These are phyloP conservation scores for Dioscorea cayenensis DNA, from an alignment of 116 monocot species.

Conservation along the genomic window DNA sequence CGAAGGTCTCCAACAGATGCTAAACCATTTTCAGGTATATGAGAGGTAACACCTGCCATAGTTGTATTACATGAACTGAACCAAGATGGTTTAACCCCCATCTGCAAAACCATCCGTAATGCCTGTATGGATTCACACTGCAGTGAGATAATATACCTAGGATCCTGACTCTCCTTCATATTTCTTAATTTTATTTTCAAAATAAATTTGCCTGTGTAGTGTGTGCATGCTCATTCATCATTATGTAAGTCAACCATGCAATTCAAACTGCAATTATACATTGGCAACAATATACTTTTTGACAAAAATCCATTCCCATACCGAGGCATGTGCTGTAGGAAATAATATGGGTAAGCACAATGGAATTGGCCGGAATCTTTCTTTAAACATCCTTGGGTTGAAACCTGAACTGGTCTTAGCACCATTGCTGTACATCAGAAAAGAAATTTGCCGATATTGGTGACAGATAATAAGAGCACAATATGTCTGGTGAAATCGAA, in stretches of 20 bases:
- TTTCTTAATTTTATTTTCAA: neutral
- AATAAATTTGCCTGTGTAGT: no score
- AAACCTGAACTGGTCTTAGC: slow-evolving; percentile 27
- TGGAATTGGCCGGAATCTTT: slow-evolving; percentile 87
- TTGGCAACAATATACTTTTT: neutral
- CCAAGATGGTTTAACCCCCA: slow-evolving; percentile 92
- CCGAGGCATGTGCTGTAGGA: slow-evolving; percentile 82
- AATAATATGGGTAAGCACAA: slow-evolving; percentile 70
- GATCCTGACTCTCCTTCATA: neutral
- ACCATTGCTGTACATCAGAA: slow-evolving; percentile 41
- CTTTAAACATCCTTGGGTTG: slow-evolving; percentile 35
- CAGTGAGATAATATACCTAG: neutral
- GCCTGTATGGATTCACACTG: slow-evolving; percentile 40
- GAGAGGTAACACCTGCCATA: slow-evolving; percentile 22
- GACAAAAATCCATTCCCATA: slow-evolving; percentile 17
- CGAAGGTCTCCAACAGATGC: slow-evolving; percentile 70
- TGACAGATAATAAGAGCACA: no score
- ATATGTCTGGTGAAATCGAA: no score
- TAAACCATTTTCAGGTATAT: slow-evolving; percentile 36
- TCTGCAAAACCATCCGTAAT: slow-evolving; percentile 84
- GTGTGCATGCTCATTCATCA: no score
- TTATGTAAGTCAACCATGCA: no score
- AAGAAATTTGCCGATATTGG: neutral
- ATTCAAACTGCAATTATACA: neutral
- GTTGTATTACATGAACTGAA: slow-evolving; percentile 34